Evolutionary conservation across 768 basidiomycete genomes (phyloP), one percentile per base, ranked within the genome.

Genomic region (Stropharia rugosoannulata): DNA sequence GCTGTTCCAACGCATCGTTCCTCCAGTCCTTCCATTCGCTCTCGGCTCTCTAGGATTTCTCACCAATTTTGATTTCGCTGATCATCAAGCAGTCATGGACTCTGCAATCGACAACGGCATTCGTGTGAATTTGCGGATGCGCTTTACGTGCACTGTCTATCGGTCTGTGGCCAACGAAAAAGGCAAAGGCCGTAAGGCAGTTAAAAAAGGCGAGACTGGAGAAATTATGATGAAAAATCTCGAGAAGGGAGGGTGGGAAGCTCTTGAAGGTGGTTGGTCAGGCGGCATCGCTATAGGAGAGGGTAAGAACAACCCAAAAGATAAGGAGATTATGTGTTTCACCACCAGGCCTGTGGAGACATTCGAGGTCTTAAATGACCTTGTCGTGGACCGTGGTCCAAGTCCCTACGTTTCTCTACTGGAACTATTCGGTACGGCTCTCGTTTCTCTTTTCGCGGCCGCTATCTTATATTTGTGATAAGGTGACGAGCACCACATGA

Each of bases 401-500:
- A 97, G 95, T 70, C 97, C 97, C 6, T 99, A 95, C 71, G 95
- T 99, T 67, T 95, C 92, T 66, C 78, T 93, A 63, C 76, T 99
- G 58, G 97, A 99, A 71, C 80, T 99, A 12, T 99, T 99, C 64
- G 97, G 96, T 98, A 64, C 63, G 88, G n/a, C 35, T 11, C 42
- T 76, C 35, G 1, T 18, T 49, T 55, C 47, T 10, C 22, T 49
- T 49, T 38, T 39, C 50, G 37, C 29, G 16, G 15, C 45, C 57
- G 68, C 18, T 62, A 22, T 11, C 38, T 55, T 43, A 50, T 18
- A 56, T 16, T 50, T 13, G 35, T 10, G 60, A 25, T 42, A 25
- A 64, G 96, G 95, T 57, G 97, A 99, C 67, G 96, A 99, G 60
- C 93, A 99, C 71, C 97, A 98, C 75, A 88, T 99, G 83, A 99